Conservation (phyloP, 1,139 yeast species). For the Geotrichum aggregatum region DNA sequence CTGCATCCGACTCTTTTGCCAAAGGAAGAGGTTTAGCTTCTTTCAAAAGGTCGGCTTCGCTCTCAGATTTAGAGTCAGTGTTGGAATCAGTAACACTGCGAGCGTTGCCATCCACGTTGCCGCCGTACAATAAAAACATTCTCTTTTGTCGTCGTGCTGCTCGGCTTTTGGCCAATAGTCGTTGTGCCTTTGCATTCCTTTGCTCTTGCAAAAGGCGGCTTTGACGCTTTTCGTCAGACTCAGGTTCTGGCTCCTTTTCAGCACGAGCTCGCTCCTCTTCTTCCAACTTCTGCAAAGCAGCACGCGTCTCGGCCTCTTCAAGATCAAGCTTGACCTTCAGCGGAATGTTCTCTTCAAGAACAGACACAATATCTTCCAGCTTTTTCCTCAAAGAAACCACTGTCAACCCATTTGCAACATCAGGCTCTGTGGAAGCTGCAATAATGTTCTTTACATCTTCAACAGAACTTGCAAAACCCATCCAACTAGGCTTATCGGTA, state of each 20-base stretch:
- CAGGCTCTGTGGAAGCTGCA: background rate
- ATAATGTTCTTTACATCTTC: background rate
- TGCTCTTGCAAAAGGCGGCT: background rate
- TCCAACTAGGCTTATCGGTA: constrained; percentile 9
- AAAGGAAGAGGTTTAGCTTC: background rate
- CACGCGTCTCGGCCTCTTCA: background rate
- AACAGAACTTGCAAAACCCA: background rate
- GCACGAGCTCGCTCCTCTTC: background rate
- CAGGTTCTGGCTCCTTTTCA: background rate
- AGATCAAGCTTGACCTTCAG: background rate
- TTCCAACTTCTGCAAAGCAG: background rate
- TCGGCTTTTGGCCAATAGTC: background rate
- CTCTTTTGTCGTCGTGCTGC: background rate
- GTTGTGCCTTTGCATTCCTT: background rate
- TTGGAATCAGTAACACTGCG: background rate
- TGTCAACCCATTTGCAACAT: background rate
- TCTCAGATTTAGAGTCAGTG: background rate
- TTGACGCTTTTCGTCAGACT: background rate
- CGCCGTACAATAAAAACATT: background rate
- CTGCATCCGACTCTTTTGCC: background rate
- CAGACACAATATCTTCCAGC: background rate
- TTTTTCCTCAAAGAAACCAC: background rate
- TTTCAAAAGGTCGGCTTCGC: background rate
- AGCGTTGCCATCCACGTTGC: background rate
- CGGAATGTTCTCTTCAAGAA: background rate